Evolutionary conservation across 768 basidiomycete species (phyloP), one percentile per base, ranked within the genome.

Genomic region (Floccularia luteovirens): DNA sequence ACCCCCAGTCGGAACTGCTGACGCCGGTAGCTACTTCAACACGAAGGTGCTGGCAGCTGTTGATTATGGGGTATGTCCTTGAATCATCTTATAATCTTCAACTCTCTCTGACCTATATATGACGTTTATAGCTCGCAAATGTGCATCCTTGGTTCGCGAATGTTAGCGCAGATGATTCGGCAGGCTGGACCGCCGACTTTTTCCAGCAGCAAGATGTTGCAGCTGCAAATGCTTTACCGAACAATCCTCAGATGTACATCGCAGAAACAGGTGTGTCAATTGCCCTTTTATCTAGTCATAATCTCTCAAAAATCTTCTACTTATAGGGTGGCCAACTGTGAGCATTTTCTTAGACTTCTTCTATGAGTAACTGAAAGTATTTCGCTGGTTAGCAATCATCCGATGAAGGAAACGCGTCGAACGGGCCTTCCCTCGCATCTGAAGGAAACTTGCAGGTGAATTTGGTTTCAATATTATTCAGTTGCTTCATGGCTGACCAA

Each of bases 111-210:
- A 17, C 25, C 20, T 31, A 6, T 16, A 7, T 14, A 16, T 21
- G 27, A 19, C n/a, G 24, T 40, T 5, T 11, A 1, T 43, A 84
- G 80, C 75, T 92, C 83, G 75, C 89, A 4, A 94, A 96, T 46
- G 89, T 91, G 5, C 91, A 94, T 53, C 81, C 91, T 2, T 92
- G 89, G 90, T 97, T 96, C 56, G 93, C 84, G n/a, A 79, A 83
- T 48, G 73, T 82, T 19, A 69, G 74, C 5, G 77, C 82, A 19
- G 57, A 75, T 3, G 50, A 72, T 3, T 81, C 85, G 0, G 87
- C 92, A 0, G 72, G 48, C 4, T 99, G 94, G 94, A 92, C 90
- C 0, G 65, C 64, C 13, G 49, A 72, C 0, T 98, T 89, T 68
- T 96, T 92, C 69, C 51, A 81, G 43, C 54, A 67, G 7, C 72